Evolutionary conservation across 2,329 filamentous ascomycete species (phyloP).

Genomic region (Didymella sp.): DNA sequence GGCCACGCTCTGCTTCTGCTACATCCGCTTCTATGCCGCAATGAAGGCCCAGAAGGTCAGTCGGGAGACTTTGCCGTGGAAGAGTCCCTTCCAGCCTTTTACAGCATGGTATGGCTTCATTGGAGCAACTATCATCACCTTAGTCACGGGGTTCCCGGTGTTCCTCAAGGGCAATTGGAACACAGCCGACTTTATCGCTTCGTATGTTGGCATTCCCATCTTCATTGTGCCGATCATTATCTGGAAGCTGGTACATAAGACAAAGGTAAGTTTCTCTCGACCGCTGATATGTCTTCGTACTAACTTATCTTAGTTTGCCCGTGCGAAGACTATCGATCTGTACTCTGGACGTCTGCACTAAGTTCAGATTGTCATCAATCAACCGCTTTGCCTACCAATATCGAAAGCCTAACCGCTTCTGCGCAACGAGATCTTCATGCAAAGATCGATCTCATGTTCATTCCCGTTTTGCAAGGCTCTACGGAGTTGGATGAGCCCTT

Average conservation of each 20-base stretch:
- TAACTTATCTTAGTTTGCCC: constrained; percentile 21
- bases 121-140: constrained; percentile 70
- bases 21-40: constrained; percentile 72
- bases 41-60: constrained; percentile 69
- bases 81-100: constrained; percentile 71
- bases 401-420: no score
- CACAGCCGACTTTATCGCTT: constrained; percentile 49
- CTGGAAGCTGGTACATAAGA: constrained; percentile 27
- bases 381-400: no score
- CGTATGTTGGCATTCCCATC: constrained; percentile 58
- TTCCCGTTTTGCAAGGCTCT: no score
- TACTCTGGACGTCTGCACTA: constrained; percentile 20
- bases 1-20: constrained; percentile 66
- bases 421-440: no score
- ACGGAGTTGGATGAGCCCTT: no score
- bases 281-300: background rate
- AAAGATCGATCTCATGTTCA: no score
- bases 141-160: constrained; percentile 75
- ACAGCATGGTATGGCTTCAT: constrained; percentile 68
- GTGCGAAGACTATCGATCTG: constrained; percentile 23
- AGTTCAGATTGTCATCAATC: background rate
- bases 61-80: constrained; percentile 67
- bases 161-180: constrained; percentile 73
- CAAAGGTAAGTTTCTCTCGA: constrained; percentile 13
- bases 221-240: constrained; percentile 31